Percentiles rank a stretch among this genome's conserved stretches.
phyloP scores from a whole-genome alignment of 2,329 filamentous ascomycete species.

The Allantophomopsis lycopodina region DNA sequence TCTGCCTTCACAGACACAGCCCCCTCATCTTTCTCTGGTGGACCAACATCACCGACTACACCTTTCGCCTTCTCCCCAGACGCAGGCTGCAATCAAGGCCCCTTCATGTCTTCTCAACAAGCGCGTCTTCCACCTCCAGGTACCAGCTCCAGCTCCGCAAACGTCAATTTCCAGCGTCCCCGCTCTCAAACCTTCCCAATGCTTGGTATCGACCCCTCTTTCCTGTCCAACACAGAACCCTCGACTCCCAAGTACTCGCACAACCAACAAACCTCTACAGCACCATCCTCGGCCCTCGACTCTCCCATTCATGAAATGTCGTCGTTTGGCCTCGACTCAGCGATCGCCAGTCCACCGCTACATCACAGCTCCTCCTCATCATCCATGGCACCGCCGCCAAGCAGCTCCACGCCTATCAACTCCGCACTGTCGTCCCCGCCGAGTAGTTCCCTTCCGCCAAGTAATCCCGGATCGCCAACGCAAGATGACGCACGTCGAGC shows the following conservation, averaged over 20 bases:
- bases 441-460: not conserved
- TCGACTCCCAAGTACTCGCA: constrained; percentile 35
- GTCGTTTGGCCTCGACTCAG: constrained; percentile 18
- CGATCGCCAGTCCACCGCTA: constrained; percentile 28
- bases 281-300: constrained; percentile 29
- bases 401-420: constrained; percentile 20
- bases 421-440: constrained; percentile 22
- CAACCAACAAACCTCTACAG: constrained; percentile 16
- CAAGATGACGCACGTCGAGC: constrained; percentile 79
- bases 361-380: constrained; percentile 36
- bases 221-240: constrained; percentile 32
- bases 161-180: constrained; percentile 54
- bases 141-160: constrained; percentile 6
- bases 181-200: constrained; percentile 79
- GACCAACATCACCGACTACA: constrained; percentile 59
- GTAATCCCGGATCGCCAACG: constrained; percentile 48
- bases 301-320: constrained; percentile 33
- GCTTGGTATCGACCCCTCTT: constrained; percentile 42
- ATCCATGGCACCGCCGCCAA: constrained; percentile 28
- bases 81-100: constrained; percentile 39
- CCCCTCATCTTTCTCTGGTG: constrained; percentile 55
- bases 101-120: constrained; percentile 44
- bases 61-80: constrained; percentile 68
- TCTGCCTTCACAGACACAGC: constrained; percentile 52
- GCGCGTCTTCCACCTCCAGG: constrained; percentile 26